Percentiles rank a stretch among this genome's conserved stretches.
Evolutionary conservation across 192 early-diverging fungal species (phyloP).

Genomic region (Backusella morwellensis): DNA sequence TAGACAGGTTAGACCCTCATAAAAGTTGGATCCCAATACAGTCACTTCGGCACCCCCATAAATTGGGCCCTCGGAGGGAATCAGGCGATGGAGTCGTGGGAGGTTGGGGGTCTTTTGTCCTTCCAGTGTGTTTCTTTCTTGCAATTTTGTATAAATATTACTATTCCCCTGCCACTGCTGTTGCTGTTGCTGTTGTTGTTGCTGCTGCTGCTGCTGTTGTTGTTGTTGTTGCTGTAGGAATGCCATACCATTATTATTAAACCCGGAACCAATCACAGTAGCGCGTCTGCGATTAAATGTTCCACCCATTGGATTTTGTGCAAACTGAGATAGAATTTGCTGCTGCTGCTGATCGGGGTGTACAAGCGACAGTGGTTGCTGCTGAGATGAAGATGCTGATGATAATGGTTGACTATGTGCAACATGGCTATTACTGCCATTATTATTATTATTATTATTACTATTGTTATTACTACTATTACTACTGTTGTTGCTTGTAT

Average conservation of each 20-base stretch:
- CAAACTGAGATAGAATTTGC: conserved; percentile 8
- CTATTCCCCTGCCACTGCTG: conserved; percentile 10
- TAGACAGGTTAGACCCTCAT: conserved; percentile 65
- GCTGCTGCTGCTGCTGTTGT: not conserved
- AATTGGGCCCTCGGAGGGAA: conserved; percentile 76
- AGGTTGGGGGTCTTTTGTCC: conserved; percentile 11
- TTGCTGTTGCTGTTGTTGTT: not conserved
- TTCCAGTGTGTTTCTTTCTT: conserved; percentile 5
- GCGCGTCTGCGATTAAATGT: conserved; percentile 3
- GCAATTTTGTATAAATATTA: conserved; percentile 16
- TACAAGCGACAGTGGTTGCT: not conserved
- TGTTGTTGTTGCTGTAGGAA: not conserved
- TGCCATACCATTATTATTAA: not conserved
- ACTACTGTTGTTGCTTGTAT: not conserved
- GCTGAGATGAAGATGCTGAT: not conserved
- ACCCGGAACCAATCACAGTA: not conserved
- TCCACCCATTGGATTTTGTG: conserved; percentile 6
- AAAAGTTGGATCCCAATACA: conserved; percentile 70
- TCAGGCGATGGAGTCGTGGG: conserved; percentile 49
- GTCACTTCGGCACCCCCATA: conserved; percentile 77
- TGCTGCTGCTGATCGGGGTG: conserved; percentile 20
- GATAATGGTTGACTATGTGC: not conserved
- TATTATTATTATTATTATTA: not conserved
- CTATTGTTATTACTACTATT: not conserved
- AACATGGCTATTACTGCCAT: not conserved